Conservation (phyloP, 306 rosid genomes). For the Pachyrhizus erosus region DNA sequence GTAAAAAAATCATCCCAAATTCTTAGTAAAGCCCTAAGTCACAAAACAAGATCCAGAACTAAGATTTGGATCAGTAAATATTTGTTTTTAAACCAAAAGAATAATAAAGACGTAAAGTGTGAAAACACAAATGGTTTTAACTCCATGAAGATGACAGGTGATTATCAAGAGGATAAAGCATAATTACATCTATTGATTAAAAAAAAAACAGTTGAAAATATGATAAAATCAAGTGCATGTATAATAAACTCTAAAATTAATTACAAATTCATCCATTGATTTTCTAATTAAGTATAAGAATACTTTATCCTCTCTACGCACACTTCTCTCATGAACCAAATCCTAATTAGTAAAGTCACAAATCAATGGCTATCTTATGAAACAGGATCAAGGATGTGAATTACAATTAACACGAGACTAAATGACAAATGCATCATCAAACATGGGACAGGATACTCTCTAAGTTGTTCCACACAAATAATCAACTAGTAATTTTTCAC, state of each 20-base stretch:
- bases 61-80: not conserved
- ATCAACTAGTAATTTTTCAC: not conserved
- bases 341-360: not conserved
- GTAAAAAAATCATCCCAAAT: not conserved
- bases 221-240: not conserved
- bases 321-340: not conserved
- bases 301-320: not conserved
- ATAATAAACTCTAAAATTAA: not conserved
- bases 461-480: not conserved
- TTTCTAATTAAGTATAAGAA: too few species aligned
- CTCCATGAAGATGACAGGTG: not conserved
- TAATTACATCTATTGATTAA: not conserved
- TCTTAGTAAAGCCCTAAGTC: not conserved
- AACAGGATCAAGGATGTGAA: not conserved
- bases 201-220: not conserved
- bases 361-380: constrained; percentile 10
- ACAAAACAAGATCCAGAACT: not conserved
- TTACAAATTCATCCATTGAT: too few species aligned
- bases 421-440: not conserved
- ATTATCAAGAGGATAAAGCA: not conserved
- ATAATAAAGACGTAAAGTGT: not conserved
- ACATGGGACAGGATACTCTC: not conserved
- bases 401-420: not conserved
- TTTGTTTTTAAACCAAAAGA: not conserved
- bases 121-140: not conserved